These are phyloP conservation scores for Thermothielavioides terrestris DNA, from an alignment of 495 filamentous ascomycete genomes.

Conservation along the genomic window DNA sequence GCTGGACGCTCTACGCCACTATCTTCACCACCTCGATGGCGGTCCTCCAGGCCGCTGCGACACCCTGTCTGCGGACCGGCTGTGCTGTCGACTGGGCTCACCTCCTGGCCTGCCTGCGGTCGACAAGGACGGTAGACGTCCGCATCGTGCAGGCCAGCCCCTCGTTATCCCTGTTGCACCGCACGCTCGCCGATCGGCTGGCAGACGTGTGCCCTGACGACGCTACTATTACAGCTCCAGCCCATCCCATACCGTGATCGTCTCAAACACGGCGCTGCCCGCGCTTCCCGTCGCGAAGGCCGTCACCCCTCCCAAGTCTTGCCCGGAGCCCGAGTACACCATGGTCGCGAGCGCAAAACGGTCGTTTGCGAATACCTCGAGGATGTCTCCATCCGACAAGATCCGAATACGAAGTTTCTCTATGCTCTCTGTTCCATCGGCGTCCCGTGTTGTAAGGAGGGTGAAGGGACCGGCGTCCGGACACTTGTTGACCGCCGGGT, in stretches of 20 bases:
- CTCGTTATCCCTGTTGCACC: not conserved
- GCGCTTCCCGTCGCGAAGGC: not conserved
- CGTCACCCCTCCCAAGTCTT: not conserved
- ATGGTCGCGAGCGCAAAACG: not conserved
- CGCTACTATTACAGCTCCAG: not conserved
- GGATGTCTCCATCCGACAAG: not conserved
- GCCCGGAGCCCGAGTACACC: not conserved
- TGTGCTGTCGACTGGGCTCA: not conserved
- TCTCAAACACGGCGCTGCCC: not conserved
- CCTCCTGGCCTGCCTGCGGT: not conserved
- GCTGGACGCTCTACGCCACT: not conserved
- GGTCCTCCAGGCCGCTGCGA: not conserved
- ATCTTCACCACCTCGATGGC: not conserved
- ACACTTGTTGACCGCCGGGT: not conserved
- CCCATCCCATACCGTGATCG: not conserved
- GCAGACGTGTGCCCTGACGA: not conserved
- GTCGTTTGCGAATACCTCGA: not conserved
- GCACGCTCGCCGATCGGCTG: not conserved
- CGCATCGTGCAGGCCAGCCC: not conserved
- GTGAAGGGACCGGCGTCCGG: not conserved
- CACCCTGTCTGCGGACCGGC: not conserved
- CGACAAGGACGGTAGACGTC: not conserved
- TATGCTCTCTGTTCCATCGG: not conserved
- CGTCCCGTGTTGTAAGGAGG: not conserved
- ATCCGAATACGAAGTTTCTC: not conserved